Base-by-base conservation (phyloP, 2,329 filamentous ascomycete genomes). In the Penicillium sp. region DNA sequence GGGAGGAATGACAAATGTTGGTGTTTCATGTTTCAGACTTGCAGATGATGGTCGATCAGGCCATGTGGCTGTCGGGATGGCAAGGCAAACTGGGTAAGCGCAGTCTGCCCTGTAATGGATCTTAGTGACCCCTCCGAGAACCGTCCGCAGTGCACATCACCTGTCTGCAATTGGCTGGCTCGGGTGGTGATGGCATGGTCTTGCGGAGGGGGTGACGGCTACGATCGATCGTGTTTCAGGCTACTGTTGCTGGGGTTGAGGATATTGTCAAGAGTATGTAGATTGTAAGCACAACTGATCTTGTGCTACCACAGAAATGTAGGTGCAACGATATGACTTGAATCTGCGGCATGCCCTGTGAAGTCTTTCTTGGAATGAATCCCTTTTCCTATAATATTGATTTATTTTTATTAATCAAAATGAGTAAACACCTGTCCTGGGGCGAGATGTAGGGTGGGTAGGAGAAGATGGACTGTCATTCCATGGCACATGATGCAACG, bases 1-100 rank as follows among this genome's bases (percentile, higher is more conserved):
- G 27, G 39, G 37, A 18, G 18, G 22, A 22, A 22, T 22, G 22
- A 22, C 22, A 10, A 33, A 41, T 54, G 35, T 31, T 41, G 50
- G 37, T 43, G 50, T 54, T 54, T 54, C 50, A 54, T 43, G 50
- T 54, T 54, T 54, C 50, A 54, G 37, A 41, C 6, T 31, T 44
- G 49, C 50, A 54, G 50, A 19, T 22, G 24, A 13, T 43, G 50
- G 37, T 43, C 24, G 18, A 43, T 43, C 36, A 40, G n/a, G 39
- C 50, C 50, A 54, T 54, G 50, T 54, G 50, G 50, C 27, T 54
- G 37, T 54, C n/a, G 39, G 50, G 31, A 54, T 54, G 50, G 50
- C 43, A 46, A 46, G 43, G 43, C 43, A 31, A 22, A 31, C 43
- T 46, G 6, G 41, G 41, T 27, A 44, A 11, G 41, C 3, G 41